Percentiles rank a stretch among this genome's conserved stretches.
Conservation (phyloP, 495 filamentous ascomycete genomes). For the Neurospora sp. region DNA sequence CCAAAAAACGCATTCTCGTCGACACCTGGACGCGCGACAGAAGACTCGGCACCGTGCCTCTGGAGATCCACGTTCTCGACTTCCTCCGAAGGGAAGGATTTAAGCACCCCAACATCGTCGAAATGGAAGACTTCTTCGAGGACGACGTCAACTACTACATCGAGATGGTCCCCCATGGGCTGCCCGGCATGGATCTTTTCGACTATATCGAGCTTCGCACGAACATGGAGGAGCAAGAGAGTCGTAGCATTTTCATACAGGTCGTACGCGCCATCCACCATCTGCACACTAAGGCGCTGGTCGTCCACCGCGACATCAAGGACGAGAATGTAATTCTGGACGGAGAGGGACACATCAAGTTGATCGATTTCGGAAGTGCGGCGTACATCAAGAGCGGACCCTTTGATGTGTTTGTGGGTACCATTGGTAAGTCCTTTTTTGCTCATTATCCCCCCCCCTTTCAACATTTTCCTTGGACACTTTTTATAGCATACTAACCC, state of each 20-base stretch:
- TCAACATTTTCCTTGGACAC: not conserved
- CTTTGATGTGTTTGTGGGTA: conserved; percentile 98
- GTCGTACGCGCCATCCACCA: conserved; percentile 84
- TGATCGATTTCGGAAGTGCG: conserved; percentile 96
- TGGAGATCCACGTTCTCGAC: conserved; percentile 96
- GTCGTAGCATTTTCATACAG: conserved; percentile 89
- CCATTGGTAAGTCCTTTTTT: conserved; percentile 63
- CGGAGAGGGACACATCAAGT: conserved; percentile 88
- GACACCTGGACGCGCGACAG: conserved; percentile 98
- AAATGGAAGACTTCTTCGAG: conserved; percentile 98
- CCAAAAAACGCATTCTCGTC: conserved; percentile 91
- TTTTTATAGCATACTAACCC: not conserved
- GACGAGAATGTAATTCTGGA: conserved; percentile 96
- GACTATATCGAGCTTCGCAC: conserved; percentile 96
- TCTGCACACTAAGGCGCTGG: conserved; percentile 79
- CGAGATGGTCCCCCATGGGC: conserved; percentile 91
- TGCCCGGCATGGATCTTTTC: conserved; percentile 97
- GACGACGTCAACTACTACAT: conserved; percentile 98
- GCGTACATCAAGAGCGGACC: conserved; percentile 97
- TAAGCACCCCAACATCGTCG: conserved; percentile 90
- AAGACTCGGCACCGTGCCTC: conserved; percentile 85
- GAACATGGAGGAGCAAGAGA: conserved; percentile 93
- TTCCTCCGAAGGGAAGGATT: conserved; percentile 81
- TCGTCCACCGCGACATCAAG: conserved; percentile 97
- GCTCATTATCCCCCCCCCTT: no score